These are phyloP conservation scores for Hypomyces rosellus DNA, from an alignment of 2,329 filamentous ascomycete genomes.

Conservation along the genomic window DNA sequence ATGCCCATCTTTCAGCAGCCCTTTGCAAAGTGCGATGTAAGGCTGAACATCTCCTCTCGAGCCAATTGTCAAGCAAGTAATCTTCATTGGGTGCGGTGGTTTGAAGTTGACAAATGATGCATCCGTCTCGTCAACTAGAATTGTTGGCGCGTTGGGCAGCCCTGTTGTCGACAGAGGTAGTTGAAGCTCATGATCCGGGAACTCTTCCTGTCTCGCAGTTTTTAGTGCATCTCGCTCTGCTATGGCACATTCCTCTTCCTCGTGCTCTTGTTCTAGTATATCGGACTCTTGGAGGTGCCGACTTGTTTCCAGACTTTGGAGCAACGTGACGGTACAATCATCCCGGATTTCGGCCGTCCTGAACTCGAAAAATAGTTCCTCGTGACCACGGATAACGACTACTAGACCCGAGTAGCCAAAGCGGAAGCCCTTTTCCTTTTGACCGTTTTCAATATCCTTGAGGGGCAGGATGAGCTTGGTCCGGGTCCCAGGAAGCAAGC, in stretches of 20 bases:
- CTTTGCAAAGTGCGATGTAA: constrained; percentile 94
- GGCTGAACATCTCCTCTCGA: constrained; percentile 95
- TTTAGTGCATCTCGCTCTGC: constrained; percentile 77
- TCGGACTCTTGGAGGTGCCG: constrained; percentile 66
- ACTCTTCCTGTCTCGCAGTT: constrained; percentile 57
- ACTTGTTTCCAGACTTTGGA: constrained; percentile 68
- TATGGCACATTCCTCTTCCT: constrained; percentile 65
- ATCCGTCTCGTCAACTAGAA: constrained; percentile 82
- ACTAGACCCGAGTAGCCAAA: constrained; percentile 88
- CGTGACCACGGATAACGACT: constrained; percentile 86
- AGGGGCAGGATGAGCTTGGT: constrained; percentile 90
- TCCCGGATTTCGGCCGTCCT: constrained; percentile 70
- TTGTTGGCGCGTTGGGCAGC: constrained; percentile 58
- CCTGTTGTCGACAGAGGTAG: constrained; percentile 41
- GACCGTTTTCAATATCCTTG: constrained; percentile 84
- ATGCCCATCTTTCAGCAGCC: constrained; percentile 81
- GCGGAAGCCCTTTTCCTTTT: constrained; percentile 91
- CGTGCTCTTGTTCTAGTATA: constrained; percentile 60
- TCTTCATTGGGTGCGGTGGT: constrained; percentile 67
- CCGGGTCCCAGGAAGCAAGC: constrained; percentile 77
- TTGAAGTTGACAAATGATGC: constrained; percentile 90
- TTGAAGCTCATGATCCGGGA: constrained; percentile 44
- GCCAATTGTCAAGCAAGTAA: constrained; percentile 93
- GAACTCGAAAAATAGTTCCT: constrained; percentile 97
- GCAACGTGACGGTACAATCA: constrained; percentile 77